A percentile compares a stretch with the other conserved stretches of the same genome.
Conservation (phyloP, 2,329 filamentous ascomycete genomes). For the Colletotrichum australisinense region DNA sequence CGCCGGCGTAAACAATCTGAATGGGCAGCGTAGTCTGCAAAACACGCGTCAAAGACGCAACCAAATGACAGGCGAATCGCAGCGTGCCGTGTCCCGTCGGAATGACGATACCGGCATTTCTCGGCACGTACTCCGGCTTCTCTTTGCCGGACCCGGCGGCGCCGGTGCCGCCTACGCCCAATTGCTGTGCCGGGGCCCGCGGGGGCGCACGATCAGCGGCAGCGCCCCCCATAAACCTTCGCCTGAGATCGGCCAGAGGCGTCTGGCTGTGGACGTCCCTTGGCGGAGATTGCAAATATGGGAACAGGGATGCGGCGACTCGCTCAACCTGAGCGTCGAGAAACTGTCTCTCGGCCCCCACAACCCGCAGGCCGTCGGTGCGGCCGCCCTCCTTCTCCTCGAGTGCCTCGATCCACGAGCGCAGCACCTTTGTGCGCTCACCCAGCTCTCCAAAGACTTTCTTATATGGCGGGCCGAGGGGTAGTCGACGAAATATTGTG, state of each 20-base stretch:
- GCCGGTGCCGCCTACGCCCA: background rate
- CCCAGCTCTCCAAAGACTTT: slow-evolving; percentile 47
- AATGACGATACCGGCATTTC: slow-evolving; percentile 49
- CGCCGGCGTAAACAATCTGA: slow-evolving; percentile 50
- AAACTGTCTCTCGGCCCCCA: slow-evolving; percentile 26
- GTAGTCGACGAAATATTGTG: slow-evolving; percentile 41
- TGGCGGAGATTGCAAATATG: slow-evolving; percentile 26
- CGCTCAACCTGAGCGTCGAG: slow-evolving; percentile 32
- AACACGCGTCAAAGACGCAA: slow-evolving; percentile 45
- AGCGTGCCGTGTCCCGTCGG: slow-evolving; percentile 45
- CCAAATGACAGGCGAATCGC: slow-evolving; percentile 49
- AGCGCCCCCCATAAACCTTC: slow-evolving; percentile 24
- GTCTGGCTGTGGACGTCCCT: slow-evolving; percentile 24
- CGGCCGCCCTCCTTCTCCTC: slow-evolving; percentile 7
- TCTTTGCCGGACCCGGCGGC: background rate
- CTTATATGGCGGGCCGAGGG: slow-evolving; percentile 44
- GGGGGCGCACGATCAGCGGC: background rate
- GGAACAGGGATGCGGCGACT: slow-evolving; percentile 31
- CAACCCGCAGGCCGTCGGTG: slow-evolving; percentile 1
- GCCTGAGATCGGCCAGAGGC: slow-evolving; percentile 37
- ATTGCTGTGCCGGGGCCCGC: background rate
- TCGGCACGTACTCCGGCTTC: slow-evolving; percentile 3
- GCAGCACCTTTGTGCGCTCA: slow-evolving; percentile 40
- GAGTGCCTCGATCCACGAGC: slow-evolving; percentile 37
- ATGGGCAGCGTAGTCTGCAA: slow-evolving; percentile 47